These are phyloP conservation scores for Phytophthora ramorum DNA, from an alignment of 352 stramenopile species.

Conservation along the genomic window DNA sequence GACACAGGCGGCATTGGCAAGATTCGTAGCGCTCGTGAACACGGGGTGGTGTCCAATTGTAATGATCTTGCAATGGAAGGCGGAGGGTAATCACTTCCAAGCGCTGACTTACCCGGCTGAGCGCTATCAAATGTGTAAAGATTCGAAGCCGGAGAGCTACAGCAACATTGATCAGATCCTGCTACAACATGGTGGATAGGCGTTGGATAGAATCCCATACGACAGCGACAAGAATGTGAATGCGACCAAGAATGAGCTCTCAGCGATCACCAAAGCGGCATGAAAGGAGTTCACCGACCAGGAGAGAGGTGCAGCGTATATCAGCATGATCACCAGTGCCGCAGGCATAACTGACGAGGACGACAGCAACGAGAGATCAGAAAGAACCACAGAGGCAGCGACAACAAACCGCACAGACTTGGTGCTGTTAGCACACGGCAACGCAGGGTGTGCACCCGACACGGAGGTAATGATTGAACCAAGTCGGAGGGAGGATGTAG, in stretches of 20 bases:
- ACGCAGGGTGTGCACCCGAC: too few species aligned
- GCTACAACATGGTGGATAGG: not conserved
- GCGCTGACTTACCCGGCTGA: not conserved
- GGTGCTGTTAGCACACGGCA: too few species aligned
- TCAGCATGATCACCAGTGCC: too few species aligned
- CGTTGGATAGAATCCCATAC: not conserved
- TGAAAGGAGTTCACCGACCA: not conserved
- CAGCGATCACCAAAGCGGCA: not conserved
- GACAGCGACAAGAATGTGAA: not conserved
- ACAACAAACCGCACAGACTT: too few species aligned
- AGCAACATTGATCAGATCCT: too few species aligned
- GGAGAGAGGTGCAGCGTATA: too few species aligned
- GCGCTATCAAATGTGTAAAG: not conserved
- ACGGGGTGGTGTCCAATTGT: not conserved
- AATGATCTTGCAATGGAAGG: not conserved
- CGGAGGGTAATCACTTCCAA: not conserved
- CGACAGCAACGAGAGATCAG: too few species aligned
- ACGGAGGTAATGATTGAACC: too few species aligned
- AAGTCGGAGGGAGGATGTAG: too few species aligned
- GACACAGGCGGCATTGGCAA: not conserved
- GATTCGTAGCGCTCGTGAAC: not conserved
- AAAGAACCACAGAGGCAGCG: too few species aligned
- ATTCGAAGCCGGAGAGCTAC: not conserved
- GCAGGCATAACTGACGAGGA: not conserved
- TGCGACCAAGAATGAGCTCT: not conserved